Evolutionary conservation across 306 rosid species (phyloP).

Genomic region (Albizia julibrissin): DNA sequence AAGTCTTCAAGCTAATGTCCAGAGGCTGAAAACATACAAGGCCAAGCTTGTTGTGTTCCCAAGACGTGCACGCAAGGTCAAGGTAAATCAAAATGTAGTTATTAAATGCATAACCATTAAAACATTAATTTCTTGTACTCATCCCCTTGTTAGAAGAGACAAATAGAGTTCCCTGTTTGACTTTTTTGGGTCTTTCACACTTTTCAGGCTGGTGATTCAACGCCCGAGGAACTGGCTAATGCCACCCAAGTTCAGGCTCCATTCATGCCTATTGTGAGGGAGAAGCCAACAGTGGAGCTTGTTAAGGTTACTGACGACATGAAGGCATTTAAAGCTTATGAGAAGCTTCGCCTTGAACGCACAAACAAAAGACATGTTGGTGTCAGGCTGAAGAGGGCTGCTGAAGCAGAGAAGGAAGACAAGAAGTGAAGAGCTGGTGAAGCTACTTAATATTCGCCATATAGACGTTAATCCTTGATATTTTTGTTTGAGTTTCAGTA

Average conservation of each 20-base stretch:
- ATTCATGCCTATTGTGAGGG: slow-evolving; percentile 53
- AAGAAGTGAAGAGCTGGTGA: slow-evolving; percentile 48
- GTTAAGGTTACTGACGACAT: slow-evolving; percentile 66
- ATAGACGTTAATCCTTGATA: background rate
- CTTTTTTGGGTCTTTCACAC: background rate
- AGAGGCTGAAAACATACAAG: slow-evolving; percentile 54
- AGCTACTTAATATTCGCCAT: background rate
- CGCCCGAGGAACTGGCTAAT: slow-evolving; percentile 64
- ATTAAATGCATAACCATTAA: background rate
- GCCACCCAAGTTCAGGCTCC: slow-evolving; percentile 66
- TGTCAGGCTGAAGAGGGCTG: slow-evolving; percentile 64
- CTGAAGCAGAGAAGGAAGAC: slow-evolving; percentile 78
- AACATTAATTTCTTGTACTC: background rate
- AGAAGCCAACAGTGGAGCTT: slow-evolving; percentile 59
- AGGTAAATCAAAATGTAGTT: slow-evolving; percentile 19
- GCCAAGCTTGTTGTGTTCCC: slow-evolving; percentile 64
- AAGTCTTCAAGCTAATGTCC: slow-evolving; percentile 50
- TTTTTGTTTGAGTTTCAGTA: slow-evolving; percentile 23
- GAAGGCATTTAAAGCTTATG: slow-evolving; percentile 63
- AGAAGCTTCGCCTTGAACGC: slow-evolving; percentile 65
- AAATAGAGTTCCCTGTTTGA: background rate
- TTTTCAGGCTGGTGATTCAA: slow-evolving; percentile 60
- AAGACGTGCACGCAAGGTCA: slow-evolving; percentile 48
- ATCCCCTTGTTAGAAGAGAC: background rate
- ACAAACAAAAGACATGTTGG: slow-evolving; percentile 57